phyloP scores from a whole-genome alignment of 257 asterid genomes.

The Eucommia ulmoides region DNA sequence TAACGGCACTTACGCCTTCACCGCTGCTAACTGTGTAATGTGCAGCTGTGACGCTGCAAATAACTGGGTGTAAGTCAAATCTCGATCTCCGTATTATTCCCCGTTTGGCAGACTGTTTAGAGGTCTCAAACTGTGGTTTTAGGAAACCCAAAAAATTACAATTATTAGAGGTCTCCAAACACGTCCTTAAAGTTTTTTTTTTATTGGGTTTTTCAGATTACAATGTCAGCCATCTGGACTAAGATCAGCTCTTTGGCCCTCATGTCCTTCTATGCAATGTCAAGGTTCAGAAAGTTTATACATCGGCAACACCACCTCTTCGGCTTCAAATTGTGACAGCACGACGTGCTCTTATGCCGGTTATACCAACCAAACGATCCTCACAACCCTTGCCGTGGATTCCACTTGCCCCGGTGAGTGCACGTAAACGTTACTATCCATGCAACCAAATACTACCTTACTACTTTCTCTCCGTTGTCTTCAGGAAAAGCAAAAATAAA shows the following conservation, averaged over 20 bases:
- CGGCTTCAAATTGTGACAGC: constrained; percentile 27
- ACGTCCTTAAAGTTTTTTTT: not conserved
- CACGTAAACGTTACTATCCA: not conserved
- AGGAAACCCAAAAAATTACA: too few relatives aligned
- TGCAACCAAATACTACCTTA: not conserved
- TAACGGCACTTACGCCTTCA: constrained; percentile 44
- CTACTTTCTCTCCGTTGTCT: not conserved
- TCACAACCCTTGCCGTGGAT: constrained; percentile 17
- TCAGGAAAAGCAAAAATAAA: not conserved
- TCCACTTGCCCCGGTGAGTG: constrained; percentile 66
- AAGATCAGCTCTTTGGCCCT: constrained; percentile 23
- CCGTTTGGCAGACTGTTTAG: not conserved
- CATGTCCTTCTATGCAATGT: constrained; percentile 47
- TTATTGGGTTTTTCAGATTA: constrained; percentile 30
- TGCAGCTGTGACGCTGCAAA: constrained; percentile 60
- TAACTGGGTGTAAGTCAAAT: constrained; percentile 48
- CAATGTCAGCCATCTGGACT: constrained; percentile 41
- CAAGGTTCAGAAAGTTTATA: constrained; percentile 19
- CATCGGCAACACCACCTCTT: constrained; percentile 40
- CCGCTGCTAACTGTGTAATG: constrained; percentile 56
- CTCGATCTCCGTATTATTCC: not conserved
- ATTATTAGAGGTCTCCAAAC: too few relatives aligned
- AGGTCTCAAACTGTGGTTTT: too few relatives aligned
- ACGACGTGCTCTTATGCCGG: constrained; percentile 65
- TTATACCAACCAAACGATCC: constrained; percentile 29